Conservation (phyloP, 305 asterid genomes). For the Fraxinus sp. region DNA sequence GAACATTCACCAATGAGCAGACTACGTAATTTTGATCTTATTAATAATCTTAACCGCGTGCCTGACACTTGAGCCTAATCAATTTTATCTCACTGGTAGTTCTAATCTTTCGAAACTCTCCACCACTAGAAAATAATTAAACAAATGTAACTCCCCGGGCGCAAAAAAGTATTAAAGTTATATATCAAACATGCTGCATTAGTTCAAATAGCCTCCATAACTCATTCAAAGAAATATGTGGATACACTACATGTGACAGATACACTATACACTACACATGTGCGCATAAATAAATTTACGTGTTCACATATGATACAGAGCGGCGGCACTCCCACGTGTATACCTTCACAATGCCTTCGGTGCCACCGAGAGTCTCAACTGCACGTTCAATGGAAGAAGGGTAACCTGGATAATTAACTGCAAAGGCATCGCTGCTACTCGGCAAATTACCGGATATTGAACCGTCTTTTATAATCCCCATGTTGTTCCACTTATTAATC, state of each 20-base stretch:
- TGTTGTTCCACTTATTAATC: conserved; percentile 12
- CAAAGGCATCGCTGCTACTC: conserved; percentile 44
- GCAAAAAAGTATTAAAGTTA: not conserved
- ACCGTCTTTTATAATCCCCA: conserved; percentile 73
- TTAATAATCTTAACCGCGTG: not conserved
- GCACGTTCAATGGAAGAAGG: conserved; percentile 83
- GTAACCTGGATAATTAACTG: conserved; percentile 84
- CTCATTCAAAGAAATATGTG: not conserved
- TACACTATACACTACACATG: not conserved
- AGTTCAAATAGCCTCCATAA: not conserved
- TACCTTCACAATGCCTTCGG: conserved; percentile 68
- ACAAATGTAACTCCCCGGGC: not conserved
- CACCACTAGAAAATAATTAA: not conserved
- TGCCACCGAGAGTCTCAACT: conserved; percentile 85
- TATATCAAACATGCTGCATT: not conserved
- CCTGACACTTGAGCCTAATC: not conserved
- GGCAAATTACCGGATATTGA: conserved; percentile 68
- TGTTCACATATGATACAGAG: not conserved
- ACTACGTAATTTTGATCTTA: not conserved
- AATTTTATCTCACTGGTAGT: not conserved
- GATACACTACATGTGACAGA: not conserved
- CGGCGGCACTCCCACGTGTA: not conserved
- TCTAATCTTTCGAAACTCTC: not conserved
- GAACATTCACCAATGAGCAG: not conserved
- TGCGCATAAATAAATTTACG: not conserved